A percentile compares a stretch with the other conserved stretches of the same genome.
Conservation (phyloP, 495 filamentous ascomycete genomes). For the Lasiosphaeriaceae sp. region DNA sequence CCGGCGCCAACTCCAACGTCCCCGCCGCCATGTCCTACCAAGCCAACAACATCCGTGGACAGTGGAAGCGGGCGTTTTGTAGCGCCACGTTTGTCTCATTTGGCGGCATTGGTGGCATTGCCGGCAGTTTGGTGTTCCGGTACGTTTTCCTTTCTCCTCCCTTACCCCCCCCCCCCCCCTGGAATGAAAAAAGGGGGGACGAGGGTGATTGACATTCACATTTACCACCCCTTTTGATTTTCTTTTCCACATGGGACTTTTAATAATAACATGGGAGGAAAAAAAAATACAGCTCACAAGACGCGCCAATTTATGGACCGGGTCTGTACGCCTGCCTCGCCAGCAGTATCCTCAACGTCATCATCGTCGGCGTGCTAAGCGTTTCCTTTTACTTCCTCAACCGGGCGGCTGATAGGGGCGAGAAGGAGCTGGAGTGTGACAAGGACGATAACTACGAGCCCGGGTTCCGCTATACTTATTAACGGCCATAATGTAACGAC, state of each 20-base stretch:
- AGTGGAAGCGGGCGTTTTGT: slow-evolving; percentile 63
- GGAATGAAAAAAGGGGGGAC: neutral
- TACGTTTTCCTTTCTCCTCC: slow-evolving; percentile 1
- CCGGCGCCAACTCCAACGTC: slow-evolving; percentile 59
- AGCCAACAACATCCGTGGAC: slow-evolving; percentile 65
- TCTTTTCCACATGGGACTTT: neutral
- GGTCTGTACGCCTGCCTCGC: slow-evolving; percentile 46
- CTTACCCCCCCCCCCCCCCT: neutral
- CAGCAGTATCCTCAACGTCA: slow-evolving; percentile 28
- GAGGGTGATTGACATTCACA: no score
- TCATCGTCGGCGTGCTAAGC: slow-evolving; percentile 33
- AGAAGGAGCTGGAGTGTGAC: slow-evolving; percentile 40
- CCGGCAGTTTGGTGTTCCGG: slow-evolving; percentile 55
- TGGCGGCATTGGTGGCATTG: slow-evolving; percentile 61
- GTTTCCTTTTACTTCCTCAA: slow-evolving; percentile 33
- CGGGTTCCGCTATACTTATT: slow-evolving; percentile 48
- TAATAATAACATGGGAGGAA: neutral
- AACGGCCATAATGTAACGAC: no score
- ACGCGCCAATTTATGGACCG: slow-evolving; percentile 34
- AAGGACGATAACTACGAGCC: slow-evolving; percentile 34
- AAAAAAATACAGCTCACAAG: slow-evolving; percentile 19
- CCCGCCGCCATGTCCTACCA: slow-evolving; percentile 58
- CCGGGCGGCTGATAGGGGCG: slow-evolving; percentile 39
- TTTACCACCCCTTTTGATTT: neutral
- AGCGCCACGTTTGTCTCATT: slow-evolving; percentile 56